Evolutionary conservation across 140 eudicot species (phyloP), one percentile per base, ranked within the genome.

Genomic region (Bidens hawaiensis): DNA sequence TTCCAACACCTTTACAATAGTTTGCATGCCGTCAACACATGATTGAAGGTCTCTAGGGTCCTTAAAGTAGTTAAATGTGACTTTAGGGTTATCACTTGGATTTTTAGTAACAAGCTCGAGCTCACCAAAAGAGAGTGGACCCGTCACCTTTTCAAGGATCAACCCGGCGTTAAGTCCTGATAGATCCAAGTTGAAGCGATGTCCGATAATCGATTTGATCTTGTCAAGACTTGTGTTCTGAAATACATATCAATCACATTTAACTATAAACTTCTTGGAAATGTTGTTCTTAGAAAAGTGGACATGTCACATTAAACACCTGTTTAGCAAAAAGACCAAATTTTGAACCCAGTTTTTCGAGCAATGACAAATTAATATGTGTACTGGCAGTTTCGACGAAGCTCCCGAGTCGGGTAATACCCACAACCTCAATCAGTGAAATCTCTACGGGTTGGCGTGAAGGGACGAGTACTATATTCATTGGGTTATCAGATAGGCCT

Each of bases 401-500:
- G 72, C 81, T 73, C 1, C 84, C 96, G 16, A 78, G 82, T 5
- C 74, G 66, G 55, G 96, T 82, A 23, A 93, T 84, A 13, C 99
- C 99, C 62, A 93, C 99, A 8, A 72, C 75, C 53, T 87, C 83
- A 63, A 88, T 70, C 16, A 88, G 94, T 60, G 95, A 85, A 33
- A 78, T 34, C 67, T 88, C 99, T 2, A 88, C 82, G 21, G 78
- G 82, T 4, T 6, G 27, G 4, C 78, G 72, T 0, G 95, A 68
- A 27, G 99, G 95, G 2, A 88, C 52, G 21, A 87, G 8, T 13
- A 93, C 23, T 13, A 78, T 64, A 31, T 85, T 93, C 99, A 85
- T 82, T 12, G 99, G 96, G 63, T 93, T 93, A 64, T 87, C 96
- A 12, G 94, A 72, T 78, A 87, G 65, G 28, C 94, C 96, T 55